Evolutionary conservation across 495 filamentous ascomycete genomes (phyloP), one percentile per base, ranked within the genome.

Genomic region (Penicillium robsamsonii): DNA sequence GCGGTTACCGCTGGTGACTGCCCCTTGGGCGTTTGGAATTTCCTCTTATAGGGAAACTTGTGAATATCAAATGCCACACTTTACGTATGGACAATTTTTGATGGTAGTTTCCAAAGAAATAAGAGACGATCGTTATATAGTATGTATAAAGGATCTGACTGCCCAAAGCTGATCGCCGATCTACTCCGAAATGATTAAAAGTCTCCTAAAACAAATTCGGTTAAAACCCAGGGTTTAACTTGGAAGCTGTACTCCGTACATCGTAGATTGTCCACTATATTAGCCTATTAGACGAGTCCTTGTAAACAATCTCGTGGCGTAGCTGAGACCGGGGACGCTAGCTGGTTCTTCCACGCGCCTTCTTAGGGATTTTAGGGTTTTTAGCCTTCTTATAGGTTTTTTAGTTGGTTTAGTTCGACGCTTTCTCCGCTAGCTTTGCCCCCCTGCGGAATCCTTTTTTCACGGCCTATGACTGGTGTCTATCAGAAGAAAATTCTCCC

Each of bases 401-500:
- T 24, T 38, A 38, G 35, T 38, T n/a, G 15, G 33, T 27, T 51
- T 29, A 49, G 18, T 42, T 42, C 25, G 35, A 30, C 3, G 37
- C 25, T 52, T 30, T 25, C 38, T 31, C 22, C 48, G 22, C 22
- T 40, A 50, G 47, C 15, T 15, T 51, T 58, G 49, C 42, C 50
- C 10, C 10, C 24, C 30, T 27, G 43, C 29, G 46, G 24, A 51
- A 47, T 44, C 42, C 35, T 17, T 25, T 11, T 30, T 25, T 22
- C 20, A 38, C 29, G 4, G n/a, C 44, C 43, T 7, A 30, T 46
- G 46, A 51, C 22, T 51, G 53, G 58, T 15, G 33, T 33, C 13
- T n/a, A 15, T 44, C 43, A 48, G 42, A 44, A 53, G 35, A n/a
- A 42, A 67, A 67, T 50, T 67, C 64, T 67, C 64, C 64, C 61